These are phyloP conservation scores for Phytopythium vexans DNA, from an alignment of 352 stramenopile genomes.

Conservation along the genomic window DNA sequence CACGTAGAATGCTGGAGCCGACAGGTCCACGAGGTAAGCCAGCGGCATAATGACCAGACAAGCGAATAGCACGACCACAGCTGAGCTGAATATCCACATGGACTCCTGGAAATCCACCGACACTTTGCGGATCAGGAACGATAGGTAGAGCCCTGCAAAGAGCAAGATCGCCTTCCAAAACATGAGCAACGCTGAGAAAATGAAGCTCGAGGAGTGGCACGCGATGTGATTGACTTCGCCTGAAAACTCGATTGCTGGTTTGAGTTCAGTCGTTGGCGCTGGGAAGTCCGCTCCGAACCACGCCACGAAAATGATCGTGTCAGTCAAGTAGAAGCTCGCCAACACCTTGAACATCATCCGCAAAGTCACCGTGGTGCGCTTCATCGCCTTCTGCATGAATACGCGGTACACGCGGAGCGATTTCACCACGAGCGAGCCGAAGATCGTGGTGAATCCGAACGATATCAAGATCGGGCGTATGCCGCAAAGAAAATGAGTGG, in stretches of 20 bases:
- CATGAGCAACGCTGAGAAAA: slow-evolving; percentile 49
- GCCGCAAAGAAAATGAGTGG: slow-evolving; percentile 21
- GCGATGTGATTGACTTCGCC: slow-evolving; percentile 9
- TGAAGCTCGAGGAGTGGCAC: slow-evolving; percentile 42
- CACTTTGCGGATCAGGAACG: slow-evolving; percentile 57
- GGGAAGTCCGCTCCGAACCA: slow-evolving; percentile 41
- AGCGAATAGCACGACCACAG: slow-evolving; percentile 41
- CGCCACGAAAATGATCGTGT: slow-evolving; percentile 34
- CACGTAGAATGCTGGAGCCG: slow-evolving; percentile 32
- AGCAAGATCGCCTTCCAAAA: slow-evolving; percentile 60
- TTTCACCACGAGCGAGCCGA: slow-evolving; percentile 42
- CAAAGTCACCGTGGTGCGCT: slow-evolving; percentile 31
- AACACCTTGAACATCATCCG: slow-evolving; percentile 34
- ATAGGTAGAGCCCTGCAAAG: slow-evolving; percentile 37
- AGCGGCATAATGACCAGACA: slow-evolving; percentile 42
- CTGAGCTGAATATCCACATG: slow-evolving; percentile 57
- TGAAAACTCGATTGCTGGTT: slow-evolving; percentile 4
- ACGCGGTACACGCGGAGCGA: slow-evolving; percentile 54
- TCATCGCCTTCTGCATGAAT: slow-evolving; percentile 41
- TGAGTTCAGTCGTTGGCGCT: slow-evolving; percentile 11
- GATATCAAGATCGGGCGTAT: slow-evolving; percentile 28
- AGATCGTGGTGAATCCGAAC: slow-evolving; percentile 41
- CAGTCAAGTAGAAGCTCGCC: slow-evolving; percentile 23
- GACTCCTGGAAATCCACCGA: slow-evolving; percentile 65
- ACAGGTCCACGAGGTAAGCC: slow-evolving; percentile 41